Base-by-base conservation (phyloP, 257 asterid species). In the Datura wrightii region DNA sequence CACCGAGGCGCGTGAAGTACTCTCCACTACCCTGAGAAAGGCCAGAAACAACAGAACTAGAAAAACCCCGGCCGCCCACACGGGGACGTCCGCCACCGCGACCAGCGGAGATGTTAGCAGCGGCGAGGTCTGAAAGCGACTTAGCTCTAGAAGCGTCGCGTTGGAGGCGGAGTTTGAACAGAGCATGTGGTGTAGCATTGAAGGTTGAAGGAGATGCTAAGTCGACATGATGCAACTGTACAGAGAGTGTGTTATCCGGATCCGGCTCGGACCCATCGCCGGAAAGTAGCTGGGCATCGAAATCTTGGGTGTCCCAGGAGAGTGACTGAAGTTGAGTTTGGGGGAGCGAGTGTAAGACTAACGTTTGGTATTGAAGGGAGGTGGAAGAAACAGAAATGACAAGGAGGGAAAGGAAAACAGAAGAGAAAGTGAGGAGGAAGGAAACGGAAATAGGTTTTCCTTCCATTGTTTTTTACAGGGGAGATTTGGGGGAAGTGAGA, bases 1-100 rank as follows among this genome's bases (percentile, higher is more conserved):
- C 66, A 11, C 99, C 99, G 18, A 96, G 39, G 87, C 98, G 96
- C 5, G 99, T 96, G 99, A 96, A 96, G 88, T 96, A 94, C 92
- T 96, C 99, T 1, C 98, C 98, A 62, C 98, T 96, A 4, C 98
- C 98, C 87, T 92, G 95, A 9, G 94, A 85, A 18, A 93, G 91
- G 0, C 99, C 98, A 65, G 98, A 94, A 46, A 89, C 54, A 1
- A 94, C 62, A 0, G 98, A 94, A 84, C 97, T 90, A 87, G 94
- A 92, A 88, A 93, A 93, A 53, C 89, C 93, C 7, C 89, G 87
- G 6, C 82, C 84, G 1, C 60, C 74, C 46, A 42, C 72, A 9
- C 76, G 65, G 7, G 16, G 78, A 0, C 46, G 15, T 2, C 85
- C 24, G 3, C 56, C 24, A 84, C 71, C 87, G 55, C 84, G 83